Base-by-base conservation (phyloP, 225 moss, liverwort and hornwort genomes). In the Marchantia polymorpha region DNA sequence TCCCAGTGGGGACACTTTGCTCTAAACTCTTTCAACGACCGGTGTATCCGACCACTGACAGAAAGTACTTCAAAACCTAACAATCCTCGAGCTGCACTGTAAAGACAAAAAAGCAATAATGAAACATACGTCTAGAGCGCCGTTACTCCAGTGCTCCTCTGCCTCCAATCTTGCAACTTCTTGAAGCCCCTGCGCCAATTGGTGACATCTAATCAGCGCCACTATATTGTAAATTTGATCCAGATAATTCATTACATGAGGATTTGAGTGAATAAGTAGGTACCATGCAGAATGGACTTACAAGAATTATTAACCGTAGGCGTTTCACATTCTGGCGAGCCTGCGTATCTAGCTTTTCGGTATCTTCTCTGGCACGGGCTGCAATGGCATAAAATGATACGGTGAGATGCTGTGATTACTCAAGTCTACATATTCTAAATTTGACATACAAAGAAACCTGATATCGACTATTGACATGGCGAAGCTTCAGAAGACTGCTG, bases 61-160 rank as follows among this genome's bases (percentile, higher is more conserved):
- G 26, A 59, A 30, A 25, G 52, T 20, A 19, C 29, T 39, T 39
- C 39, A 60, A 67, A 2, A 39, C 46, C 31, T 19, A 31, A 48
- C 13, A 69, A 20, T 17, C 20, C 12, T 46, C 14, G 20, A 8
- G 46, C 46, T 19, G 69, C 69, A 31, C n/a, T 20, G 4, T 15
- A 12, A 59, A 64, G 63, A 30, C 17, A 17, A 5, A 49, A 13
- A 49, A 19, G n/a, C 31, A 15, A 6, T 22, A 53, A 52, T 50
- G 72, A 48, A 56, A 26, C 56, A 52, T 90, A 96, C 96, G 83
- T 94, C 92, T 75, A 96, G 81, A 50, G 94, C 96, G 6, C 96
- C 96, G 71, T 91, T 89, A 77, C 89, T 96, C 96, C 96, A 96
- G 77, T 96, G 96, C 82, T 94, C 94, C 82, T 92, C 91, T 13